These are phyloP conservation scores for Citrus sinensis DNA, from an alignment of 345 rosid genomes.

Conservation along the genomic window DVS_A1.0 CM039166.1:18397001-18397500, in stretches of 20 bases:
- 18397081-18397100: not conserved
- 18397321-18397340: not conserved
- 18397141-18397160: not conserved
- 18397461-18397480: not conserved
- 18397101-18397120: not conserved
- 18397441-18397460: not conserved
- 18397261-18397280: not conserved
- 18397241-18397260: not conserved
- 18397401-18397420: not conserved
- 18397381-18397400: not conserved
- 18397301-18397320: not conserved
- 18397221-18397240: not conserved
- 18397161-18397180: not conserved
- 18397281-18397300: not conserved
- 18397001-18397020: not conserved
- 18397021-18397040: not conserved
- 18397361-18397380: not conserved
- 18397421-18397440: not conserved
- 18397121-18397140: not conserved
- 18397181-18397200: not conserved
- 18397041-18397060: not conserved
- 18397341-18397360: not conserved
- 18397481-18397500: not conserved
- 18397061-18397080: not conserved
- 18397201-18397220: not conserved